Conservation (phyloP, 345 rosid genomes). For the Streptanthus diversifolius region DNA sequence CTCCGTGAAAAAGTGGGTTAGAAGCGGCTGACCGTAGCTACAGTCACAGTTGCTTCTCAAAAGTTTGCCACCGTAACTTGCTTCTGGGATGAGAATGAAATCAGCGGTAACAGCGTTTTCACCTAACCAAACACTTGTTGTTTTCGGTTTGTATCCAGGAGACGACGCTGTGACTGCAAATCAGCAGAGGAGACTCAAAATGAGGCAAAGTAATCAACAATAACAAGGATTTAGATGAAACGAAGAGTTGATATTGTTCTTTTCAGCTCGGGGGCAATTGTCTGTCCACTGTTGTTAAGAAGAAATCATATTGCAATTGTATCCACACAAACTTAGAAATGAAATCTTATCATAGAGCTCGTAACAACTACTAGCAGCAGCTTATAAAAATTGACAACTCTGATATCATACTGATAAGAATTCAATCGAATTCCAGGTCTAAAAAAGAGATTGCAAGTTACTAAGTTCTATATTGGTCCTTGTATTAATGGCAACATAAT, state of each 20-base stretch:
- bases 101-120: conserved; percentile 56
- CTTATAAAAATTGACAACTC: neutral
- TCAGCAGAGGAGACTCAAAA: conserved; percentile 11
- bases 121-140: conserved; percentile 60
- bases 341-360: neutral
- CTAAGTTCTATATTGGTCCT: neutral
- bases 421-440: neutral
- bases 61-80: conserved; percentile 23
- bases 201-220: neutral
- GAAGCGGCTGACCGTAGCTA: conserved; percentile 32
- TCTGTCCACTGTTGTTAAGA: neutral
- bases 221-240: neutral
- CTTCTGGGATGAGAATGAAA: conserved; percentile 77
- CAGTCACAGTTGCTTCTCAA: conserved; percentile 46
- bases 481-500: neutral
- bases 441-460: neutral
- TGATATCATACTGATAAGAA: neutral
- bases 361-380: neutral
- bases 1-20: conserved; percentile 37
- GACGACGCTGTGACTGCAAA: conserved; percentile 58
- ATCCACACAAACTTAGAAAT: neutral
- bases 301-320: neutral
- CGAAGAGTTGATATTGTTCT: neutral
- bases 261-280: neutral
- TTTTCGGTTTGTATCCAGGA: conserved; percentile 71